Base-by-base conservation (phyloP, 75 land plant species). In the Sequoia sempervirens region DNA sequence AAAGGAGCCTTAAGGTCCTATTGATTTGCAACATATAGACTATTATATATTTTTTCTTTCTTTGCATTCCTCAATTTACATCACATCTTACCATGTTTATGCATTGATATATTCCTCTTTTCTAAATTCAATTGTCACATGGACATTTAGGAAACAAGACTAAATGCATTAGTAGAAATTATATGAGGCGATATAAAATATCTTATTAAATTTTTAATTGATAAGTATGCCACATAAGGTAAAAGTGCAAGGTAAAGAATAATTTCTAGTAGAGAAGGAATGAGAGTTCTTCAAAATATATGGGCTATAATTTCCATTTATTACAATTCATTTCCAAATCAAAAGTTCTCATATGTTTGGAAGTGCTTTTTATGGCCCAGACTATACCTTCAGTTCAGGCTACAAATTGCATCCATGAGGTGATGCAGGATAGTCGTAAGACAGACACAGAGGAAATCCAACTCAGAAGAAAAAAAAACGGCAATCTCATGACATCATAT, bases 61-160 rank as follows among this genome's bases (percentile, higher is more conserved):
- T 41, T 43, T 78, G 28, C 11, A 2, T 78, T 78, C 80, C 50
- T 78, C 80, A 17, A 20, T 78, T 78, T 78, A 43, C 80, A 78
- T 41, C n/a, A 23, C 45, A 43, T 38, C 23, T 37, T 3, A 38
- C 17, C 2, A 41, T n/a, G 45, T n/a, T 78, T 20, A 78, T 34
- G 79, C n/a, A 41, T 28, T 78, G 30, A 45, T 26, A n/a, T 26
- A 50, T 45, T 78, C 50, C 47, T 78, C 41, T 36, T 40, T 75
- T 26, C 45, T 1, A 23, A 45, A 78, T 5, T 78, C 11, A 78
- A 10, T 45, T n/a, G 26, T 38, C 8, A 38, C 41, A 75, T 18
- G 23, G 23, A 6, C 38, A 32, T 75, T 75, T 18, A 40, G 23
- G 41, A 75, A 38, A 61, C 7, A 20, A 61, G n/a, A 61, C 5